These are phyloP conservation scores for Arabidopsis lyrata DNA, from an alignment of 441 rosid genomes.

Conservation along the genomic window DNA sequence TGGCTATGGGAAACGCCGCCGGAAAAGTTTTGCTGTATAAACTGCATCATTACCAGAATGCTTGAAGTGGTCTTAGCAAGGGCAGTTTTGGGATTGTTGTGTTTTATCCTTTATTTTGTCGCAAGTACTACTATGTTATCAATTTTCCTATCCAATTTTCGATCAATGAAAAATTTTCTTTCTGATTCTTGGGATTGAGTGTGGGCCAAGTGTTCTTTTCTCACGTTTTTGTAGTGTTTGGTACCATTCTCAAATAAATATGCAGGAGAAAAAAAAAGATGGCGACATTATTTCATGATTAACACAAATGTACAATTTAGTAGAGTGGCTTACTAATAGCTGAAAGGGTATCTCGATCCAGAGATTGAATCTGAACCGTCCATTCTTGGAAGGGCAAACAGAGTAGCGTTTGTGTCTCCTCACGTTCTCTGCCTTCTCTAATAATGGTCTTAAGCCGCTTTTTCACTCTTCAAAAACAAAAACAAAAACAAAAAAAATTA, in stretches of 20 bases:
- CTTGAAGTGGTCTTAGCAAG: constrained; percentile 47
- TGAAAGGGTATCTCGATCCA: constrained; percentile 36
- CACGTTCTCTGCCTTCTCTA: constrained; percentile 35
- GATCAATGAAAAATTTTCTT: constrained; percentile 26
- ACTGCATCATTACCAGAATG: constrained; percentile 80
- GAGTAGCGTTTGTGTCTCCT: constrained; percentile 21
- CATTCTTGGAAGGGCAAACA: constrained; percentile 33
- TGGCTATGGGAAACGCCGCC: constrained; percentile 86
- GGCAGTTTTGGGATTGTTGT: constrained; percentile 38
- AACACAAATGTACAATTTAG: constrained; percentile 12
- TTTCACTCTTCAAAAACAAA: constrained; percentile 30
- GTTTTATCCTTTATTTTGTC: constrained; percentile 13
- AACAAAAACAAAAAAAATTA: background rate
- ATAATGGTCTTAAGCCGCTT: constrained; percentile 31
- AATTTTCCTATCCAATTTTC: constrained; percentile 10
- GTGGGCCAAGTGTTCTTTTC: constrained; percentile 23
- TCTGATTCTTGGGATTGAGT: constrained; percentile 24
- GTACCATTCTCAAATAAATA: constrained; percentile 6
- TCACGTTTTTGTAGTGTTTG: constrained; percentile 10
- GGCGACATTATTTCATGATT: constrained; percentile 36
- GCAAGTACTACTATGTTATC: constrained; percentile 30
- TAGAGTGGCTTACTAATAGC: constrained; percentile 32
- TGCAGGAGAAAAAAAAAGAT: constrained; percentile 24
- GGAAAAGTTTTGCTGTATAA: constrained; percentile 87
- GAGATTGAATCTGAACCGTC: constrained; percentile 40